phyloP scores from a whole-genome alignment of 192 early-diverging fungal species.

The Coemansia sp. region DNA sequence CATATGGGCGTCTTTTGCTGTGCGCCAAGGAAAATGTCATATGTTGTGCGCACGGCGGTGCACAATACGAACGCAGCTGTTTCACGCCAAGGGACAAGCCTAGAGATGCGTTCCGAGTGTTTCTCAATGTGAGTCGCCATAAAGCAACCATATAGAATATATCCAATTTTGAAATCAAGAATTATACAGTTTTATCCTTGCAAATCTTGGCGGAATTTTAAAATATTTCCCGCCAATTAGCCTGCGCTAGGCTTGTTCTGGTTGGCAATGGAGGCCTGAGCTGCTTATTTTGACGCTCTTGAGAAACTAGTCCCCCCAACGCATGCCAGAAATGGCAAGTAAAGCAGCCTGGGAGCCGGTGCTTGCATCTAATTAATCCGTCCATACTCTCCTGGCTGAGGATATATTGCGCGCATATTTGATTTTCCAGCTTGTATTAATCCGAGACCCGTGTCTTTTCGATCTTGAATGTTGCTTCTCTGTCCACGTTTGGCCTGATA shows the following conservation, averaged over 20 bases:
- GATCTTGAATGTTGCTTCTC: too few species aligned
- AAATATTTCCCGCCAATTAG: too few species aligned
- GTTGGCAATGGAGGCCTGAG: too few species aligned
- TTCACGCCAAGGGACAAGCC: conserved; percentile 42
- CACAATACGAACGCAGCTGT: conserved; percentile 50
- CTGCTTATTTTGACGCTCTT: too few species aligned
- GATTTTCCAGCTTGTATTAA: too few species aligned
- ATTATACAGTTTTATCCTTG: too few species aligned
- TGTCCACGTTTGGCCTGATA: too few species aligned
- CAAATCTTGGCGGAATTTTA: too few species aligned
- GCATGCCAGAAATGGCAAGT: neutral
- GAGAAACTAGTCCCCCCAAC: neutral
- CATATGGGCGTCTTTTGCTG: conserved; percentile 50
- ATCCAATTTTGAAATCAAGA: too few species aligned
- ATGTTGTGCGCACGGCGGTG: conserved; percentile 39
- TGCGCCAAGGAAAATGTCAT: conserved; percentile 39
- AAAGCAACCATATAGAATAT: too few species aligned
- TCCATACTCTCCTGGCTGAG: neutral
- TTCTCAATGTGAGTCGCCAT: conserved; percentile 29
- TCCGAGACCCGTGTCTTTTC: too few species aligned
- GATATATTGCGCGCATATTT: neutral
- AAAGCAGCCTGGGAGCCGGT: neutral
- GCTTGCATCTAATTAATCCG: neutral
- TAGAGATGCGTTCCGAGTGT: conserved; percentile 53
- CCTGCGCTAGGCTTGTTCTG: too few species aligned